A percentile compares a stretch with the other conserved stretches of the same genome.
These are phyloP conservation scores for Hyphopichia burtonii DNA, from an alignment of 1,139 yeast species.

Conservation along the genomic window DNA sequence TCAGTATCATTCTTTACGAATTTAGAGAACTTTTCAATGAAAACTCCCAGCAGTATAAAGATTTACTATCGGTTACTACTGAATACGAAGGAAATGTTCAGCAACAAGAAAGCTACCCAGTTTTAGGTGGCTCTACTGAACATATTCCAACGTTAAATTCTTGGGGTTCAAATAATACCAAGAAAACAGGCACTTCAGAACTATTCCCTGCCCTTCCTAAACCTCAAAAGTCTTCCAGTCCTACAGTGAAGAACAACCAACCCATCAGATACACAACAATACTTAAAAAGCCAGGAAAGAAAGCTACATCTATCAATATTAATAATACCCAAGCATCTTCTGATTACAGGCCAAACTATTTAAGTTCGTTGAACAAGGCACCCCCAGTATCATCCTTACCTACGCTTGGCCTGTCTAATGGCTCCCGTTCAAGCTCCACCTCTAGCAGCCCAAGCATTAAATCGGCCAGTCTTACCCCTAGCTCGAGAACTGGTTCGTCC, in stretches of 20 bases:
- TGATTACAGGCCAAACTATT: constrained; percentile 31
- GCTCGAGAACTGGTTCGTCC: constrained; percentile 7
- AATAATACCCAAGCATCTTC: constrained; percentile 17
- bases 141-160: constrained; percentile 17
- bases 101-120: constrained; percentile 30
- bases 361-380: constrained; percentile 18
- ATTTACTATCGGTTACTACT: constrained; percentile 24
- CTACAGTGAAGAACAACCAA: constrained; percentile 15
- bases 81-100: constrained; percentile 17
- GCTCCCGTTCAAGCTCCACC: constrained; percentile 7
- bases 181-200: constrained; percentile 18
- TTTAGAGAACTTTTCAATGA: constrained; percentile 53
- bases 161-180: constrained; percentile 24
- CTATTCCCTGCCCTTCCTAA: constrained; percentile 55
- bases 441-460: constrained; percentile 9
- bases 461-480: constrained; percentile 4
- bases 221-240: constrained; percentile 24
- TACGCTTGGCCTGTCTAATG: constrained; percentile 12
- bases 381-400: constrained; percentile 16
- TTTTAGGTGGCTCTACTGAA: constrained; percentile 25
- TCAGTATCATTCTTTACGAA: constrained; percentile 54
- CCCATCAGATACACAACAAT: constrained; percentile 46
- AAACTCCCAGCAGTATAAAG: constrained; percentile 27
- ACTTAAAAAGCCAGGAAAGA: constrained; percentile 19
- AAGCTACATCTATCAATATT: constrained; percentile 12